Evolutionary conservation across 768 basidiomycete genomes (phyloP).

Genomic region (Boletus edulis): DNA sequence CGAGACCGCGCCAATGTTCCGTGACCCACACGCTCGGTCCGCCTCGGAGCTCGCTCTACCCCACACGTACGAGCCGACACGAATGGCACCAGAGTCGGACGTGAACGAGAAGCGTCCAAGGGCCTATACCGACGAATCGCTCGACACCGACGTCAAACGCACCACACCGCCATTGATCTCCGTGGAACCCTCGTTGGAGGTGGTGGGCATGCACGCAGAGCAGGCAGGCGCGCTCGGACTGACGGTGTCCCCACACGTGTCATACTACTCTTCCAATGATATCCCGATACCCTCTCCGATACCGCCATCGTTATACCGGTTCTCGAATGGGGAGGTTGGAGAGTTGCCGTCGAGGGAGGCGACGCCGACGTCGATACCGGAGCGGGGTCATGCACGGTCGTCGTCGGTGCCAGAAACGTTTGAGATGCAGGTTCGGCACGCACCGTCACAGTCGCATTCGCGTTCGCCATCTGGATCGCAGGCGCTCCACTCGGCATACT

Average conservation of each 20-base stretch:
- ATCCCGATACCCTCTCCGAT: constrained; percentile 57
- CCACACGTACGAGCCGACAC: constrained; percentile 48
- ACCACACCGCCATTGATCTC: constrained; percentile 8
- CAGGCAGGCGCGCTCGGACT: constrained; percentile 40
- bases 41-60: constrained; percentile 53
- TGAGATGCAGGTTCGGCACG: constrained; percentile 39
- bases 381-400: background rate
- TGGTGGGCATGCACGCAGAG: background rate
- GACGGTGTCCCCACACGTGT: constrained; percentile 39
- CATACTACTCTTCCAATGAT: constrained; percentile 59
- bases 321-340: constrained; percentile 45
- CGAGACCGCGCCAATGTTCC: constrained; percentile 74
- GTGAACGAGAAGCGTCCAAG: constrained; percentile 10
- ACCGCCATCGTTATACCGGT: constrained; percentile 48
- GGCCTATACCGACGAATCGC: background rate
- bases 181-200: constrained; percentile 11
- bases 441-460: constrained; percentile 7
- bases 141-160: background rate
- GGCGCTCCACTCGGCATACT: background rate
- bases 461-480: constrained; percentile 8
- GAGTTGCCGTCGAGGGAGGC: constrained; percentile 24
- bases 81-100: constrained; percentile 27
- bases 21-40: constrained; percentile 60
- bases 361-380: constrained; percentile 7
- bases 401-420: constrained; percentile 26